Percentiles rank a stretch among this genome's conserved stretches.
phyloP scores from a whole-genome alignment of 2,329 filamentous ascomycete species.

The Penicillium sp. region DNA sequence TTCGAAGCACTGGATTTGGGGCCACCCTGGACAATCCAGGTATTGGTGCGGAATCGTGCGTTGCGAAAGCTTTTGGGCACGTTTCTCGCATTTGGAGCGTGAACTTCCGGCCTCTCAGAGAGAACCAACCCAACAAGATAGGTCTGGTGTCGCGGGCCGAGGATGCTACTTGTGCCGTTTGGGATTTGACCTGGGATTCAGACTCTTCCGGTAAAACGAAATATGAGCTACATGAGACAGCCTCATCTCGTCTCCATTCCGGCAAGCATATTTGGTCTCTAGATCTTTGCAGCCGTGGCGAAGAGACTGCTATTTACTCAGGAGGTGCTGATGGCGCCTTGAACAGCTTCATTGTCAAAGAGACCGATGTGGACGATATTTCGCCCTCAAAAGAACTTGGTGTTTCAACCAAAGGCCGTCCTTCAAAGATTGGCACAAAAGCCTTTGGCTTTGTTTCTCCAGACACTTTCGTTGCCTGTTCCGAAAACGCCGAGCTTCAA shows the following conservation, averaged over 20 bases:
- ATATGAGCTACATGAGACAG: constrained; percentile 41
- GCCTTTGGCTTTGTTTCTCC: constrained; percentile 36
- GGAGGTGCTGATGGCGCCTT: constrained; percentile 81
- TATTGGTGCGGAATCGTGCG: constrained; percentile 45
- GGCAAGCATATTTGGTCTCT: constrained; percentile 93
- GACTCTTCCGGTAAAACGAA: constrained; percentile 10
- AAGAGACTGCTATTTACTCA: constrained; percentile 57
- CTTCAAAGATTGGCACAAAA: constrained; percentile 18
- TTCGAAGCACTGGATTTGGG: constrained; percentile 64
- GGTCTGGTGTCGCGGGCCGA: constrained; percentile 78
- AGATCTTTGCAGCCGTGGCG: constrained; percentile 38
- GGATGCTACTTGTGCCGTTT: constrained; percentile 73
- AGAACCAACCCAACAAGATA: constrained; percentile 32
- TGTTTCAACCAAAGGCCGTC: neutral
- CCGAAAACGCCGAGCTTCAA: constrained; percentile 31
- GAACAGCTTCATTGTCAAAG: constrained; percentile 30
- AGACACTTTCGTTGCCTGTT: constrained; percentile 33
- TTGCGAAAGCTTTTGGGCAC: constrained; percentile 82
- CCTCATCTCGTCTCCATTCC: constrained; percentile 63
- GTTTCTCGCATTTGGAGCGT: constrained; percentile 86
- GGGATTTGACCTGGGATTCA: constrained; percentile 55
- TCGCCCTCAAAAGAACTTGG: neutral
- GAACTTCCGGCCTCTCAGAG: constrained; percentile 55
- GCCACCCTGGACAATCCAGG: constrained; percentile 36
- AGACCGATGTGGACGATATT: neutral